Percentiles rank a stretch among this genome's conserved stretches.
These are phyloP conservation scores for Pseudonitzschia pungens DNA, from an alignment of 108 stramenopile genomes.

Conservation along the genomic window DNA sequence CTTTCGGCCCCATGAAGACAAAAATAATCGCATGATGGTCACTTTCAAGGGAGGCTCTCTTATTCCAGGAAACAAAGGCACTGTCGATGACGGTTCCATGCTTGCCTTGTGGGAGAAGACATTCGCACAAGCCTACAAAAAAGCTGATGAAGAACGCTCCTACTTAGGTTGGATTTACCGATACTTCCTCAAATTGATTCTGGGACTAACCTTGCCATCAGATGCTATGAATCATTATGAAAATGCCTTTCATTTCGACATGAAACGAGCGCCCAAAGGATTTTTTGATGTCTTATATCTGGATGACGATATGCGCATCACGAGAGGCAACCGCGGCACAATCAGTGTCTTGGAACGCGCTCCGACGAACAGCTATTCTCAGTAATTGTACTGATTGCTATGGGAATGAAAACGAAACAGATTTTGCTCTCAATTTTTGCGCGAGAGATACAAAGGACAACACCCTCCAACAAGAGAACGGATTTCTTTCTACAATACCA, in stretches of 20 bases:
- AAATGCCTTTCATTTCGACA: conserved; percentile 34
- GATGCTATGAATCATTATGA: conserved; percentile 4
- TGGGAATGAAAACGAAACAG: too few relatives aligned
- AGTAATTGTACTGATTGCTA: neutral
- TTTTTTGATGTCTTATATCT: conserved; percentile 60
- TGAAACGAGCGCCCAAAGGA: conserved; percentile 41
- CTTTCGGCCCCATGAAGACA: conserved; percentile 27
- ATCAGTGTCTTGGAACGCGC: conserved; percentile 50
- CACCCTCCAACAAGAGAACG: neutral
- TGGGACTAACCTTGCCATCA: conserved; percentile 45
- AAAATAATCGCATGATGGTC: conserved; percentile 35
- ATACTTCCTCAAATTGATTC: conserved; percentile 40
- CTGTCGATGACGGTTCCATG: conserved; percentile 5
- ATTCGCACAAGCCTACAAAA: conserved; percentile 35
- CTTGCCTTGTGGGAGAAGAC: conserved; percentile 38
- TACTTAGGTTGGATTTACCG: conserved; percentile 30
- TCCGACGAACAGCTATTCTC: neutral
- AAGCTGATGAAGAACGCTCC: conserved; percentile 35
- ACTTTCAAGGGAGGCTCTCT: conserved; percentile 42
- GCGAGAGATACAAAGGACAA: neutral
- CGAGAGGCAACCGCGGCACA: conserved; percentile 54
- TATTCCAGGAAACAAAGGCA: conserved; percentile 23
- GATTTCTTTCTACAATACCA: neutral
- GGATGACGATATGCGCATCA: conserved; percentile 60
- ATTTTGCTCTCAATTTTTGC: neutral